Percentiles rank a stretch among this genome's conserved stretches.
Conservation (phyloP, 2,329 filamentous ascomycete genomes). For the Diaporthe velutina region DNA sequence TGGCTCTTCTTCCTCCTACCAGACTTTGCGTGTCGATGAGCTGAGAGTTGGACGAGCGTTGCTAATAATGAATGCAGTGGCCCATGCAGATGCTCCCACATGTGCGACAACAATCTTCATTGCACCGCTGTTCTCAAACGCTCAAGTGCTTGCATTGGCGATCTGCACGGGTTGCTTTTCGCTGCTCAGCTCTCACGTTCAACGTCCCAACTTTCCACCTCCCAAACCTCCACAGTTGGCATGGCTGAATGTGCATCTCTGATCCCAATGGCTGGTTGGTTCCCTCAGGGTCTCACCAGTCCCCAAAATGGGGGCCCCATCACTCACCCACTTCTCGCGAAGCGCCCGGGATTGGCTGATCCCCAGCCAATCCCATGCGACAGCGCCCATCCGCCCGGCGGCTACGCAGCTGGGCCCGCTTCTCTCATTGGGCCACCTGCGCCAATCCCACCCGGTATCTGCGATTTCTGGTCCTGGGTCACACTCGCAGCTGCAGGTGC, state of each 20-base stretch:
- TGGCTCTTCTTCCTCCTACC: not conserved
- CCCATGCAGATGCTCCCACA: not conserved
- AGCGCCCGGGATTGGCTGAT: conserved; percentile 37
- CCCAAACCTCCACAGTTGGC: not conserved
- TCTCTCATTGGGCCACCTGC: conserved; percentile 45
- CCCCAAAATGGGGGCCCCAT: not conserved
- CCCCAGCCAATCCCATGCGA: conserved; percentile 41
- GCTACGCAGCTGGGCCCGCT: conserved; percentile 42
- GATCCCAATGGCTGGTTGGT: conserved; percentile 17
- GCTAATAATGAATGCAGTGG: not conserved
- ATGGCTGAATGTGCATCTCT: not conserved
- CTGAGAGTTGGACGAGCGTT: not conserved
- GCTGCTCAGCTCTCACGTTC: conserved; percentile 11
- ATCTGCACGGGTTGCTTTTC: conserved; percentile 1
- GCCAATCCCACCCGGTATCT: conserved; percentile 39
- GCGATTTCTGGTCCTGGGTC: conserved; percentile 31
- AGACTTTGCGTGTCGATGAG: not conserved
- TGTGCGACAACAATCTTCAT: not conserved
- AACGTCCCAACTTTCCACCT: not conserved
- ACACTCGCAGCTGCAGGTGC: conserved; percentile 38
- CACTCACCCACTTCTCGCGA: conserved; percentile 16
- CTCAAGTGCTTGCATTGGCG: not conserved
- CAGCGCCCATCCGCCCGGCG: conserved; percentile 41
- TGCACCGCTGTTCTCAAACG: not conserved
- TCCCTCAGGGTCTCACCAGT: conserved; percentile 1